Percentiles rank a stretch among this genome's conserved stretches.
phyloP scores from a whole-genome alignment of 2,329 filamentous ascomycete species.

The Arthrobotrys iridis region DNA sequence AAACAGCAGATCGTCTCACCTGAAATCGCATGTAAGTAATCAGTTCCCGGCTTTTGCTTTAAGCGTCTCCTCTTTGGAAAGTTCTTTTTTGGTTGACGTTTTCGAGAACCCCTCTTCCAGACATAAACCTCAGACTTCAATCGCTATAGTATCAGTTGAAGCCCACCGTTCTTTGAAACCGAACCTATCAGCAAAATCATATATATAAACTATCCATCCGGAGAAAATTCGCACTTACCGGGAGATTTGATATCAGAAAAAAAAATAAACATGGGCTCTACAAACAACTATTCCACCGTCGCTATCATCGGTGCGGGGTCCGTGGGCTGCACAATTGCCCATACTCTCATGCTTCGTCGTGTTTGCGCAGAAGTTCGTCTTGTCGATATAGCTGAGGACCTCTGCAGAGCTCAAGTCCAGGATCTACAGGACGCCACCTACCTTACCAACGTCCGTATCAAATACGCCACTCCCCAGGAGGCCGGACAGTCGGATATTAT shows the following conservation, averaged over 20 bases:
- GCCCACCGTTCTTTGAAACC: slow-evolving; percentile 26
- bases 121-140: slow-evolving; percentile 28
- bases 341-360: slow-evolving; percentile 59
- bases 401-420: slow-evolving; percentile 59
- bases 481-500: slow-evolving; percentile 59
- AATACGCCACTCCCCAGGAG: slow-evolving; percentile 58
- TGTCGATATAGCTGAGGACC: slow-evolving; percentile 59
- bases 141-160: slow-evolving; percentile 24
- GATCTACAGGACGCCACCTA: slow-evolving; percentile 60
- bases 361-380: slow-evolving; percentile 60
- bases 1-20: slow-evolving; percentile 31
- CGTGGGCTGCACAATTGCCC: slow-evolving; percentile 60
- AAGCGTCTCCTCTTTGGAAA: slow-evolving; percentile 2
- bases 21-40: background rate
- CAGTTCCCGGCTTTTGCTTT: background rate
- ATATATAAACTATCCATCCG: background rate
- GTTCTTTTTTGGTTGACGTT: background rate
- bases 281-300: slow-evolving; percentile 41
- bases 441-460: slow-evolving; percentile 59
- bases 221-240: slow-evolving; percentile 1
- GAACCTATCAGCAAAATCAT: background rate
- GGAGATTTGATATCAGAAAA: background rate
- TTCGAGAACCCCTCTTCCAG: background rate
- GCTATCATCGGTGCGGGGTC: slow-evolving; percentile 59
- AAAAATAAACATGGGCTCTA: background rate